These are phyloP conservation scores for Linum trigynum DNA, from an alignment of 345 rosid species.

Conservation along the genomic window DNA sequence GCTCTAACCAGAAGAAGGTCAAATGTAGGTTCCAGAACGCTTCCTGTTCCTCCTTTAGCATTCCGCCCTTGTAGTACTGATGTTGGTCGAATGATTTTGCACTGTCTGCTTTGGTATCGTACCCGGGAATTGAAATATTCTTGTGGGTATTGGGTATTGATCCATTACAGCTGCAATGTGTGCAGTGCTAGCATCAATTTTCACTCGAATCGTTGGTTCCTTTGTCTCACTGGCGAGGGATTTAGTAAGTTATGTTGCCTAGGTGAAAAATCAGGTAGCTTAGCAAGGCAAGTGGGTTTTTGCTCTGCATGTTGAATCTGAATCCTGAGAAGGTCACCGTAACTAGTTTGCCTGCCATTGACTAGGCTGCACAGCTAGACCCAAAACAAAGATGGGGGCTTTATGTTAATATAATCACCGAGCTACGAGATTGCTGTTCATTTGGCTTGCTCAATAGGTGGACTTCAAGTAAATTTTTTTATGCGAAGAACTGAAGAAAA, in stretches of 20 bases:
- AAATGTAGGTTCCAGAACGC: conserved; percentile 7
- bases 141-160: no score
- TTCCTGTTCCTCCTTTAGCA: background rate
- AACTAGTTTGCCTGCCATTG: background rate
- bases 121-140: background rate
- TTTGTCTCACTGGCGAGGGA: no score
- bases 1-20: conserved; percentile 12
- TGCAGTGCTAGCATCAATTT: no score
- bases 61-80: no score
- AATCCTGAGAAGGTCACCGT: background rate
- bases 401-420: background rate
- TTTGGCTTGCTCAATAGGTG: background rate
- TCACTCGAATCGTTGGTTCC: no score
- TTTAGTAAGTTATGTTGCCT: no score
- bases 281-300: background rate
- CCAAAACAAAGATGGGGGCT: background rate
- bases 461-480: background rate
- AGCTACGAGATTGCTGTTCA: background rate
- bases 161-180: no score
- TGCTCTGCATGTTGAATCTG: background rate
- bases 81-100: background rate
- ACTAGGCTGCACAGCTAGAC: background rate
- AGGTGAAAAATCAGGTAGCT: no score
- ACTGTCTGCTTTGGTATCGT: background rate
- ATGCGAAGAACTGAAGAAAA: background rate